Evolutionary conservation across 352 stramenopile genomes (phyloP), one percentile per base, ranked within the genome.

Genomic region (Phytophthora kernoviae): DNA sequence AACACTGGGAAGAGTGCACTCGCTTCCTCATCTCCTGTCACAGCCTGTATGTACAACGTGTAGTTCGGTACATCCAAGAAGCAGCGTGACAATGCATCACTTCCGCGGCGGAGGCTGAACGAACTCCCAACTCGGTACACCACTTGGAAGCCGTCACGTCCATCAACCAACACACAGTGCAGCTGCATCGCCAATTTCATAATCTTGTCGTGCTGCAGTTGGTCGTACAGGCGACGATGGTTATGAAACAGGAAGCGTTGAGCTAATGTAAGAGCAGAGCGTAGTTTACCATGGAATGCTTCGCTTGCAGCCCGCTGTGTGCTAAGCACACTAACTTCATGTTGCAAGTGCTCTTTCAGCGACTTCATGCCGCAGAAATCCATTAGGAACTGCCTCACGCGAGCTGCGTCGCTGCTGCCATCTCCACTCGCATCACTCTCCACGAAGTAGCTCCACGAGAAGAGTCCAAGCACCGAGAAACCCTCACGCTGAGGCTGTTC

Each of bases 211-310:
- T 87, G 75, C 9, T 75, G 39, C 17, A 93, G 43, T 11, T 61
- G 47, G 5, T 74, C 67, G 49, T 91, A 91, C 27, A 62, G 22
- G 6, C 39, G 36, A 0, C 57, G 63, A 22, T 93, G 65, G 5
- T 70, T 71, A 22, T 85, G 65, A 18, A 79, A 84, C 17, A 93
- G 52, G 21, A 83, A 69, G 1, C 84, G 79, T 54, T 93, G 84
- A 1, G 68, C 72, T 14, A 91, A 15, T 14, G 43, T 52, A 9
- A 91, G 59, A 2, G 65, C 69, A 14, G 50, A 70, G 41, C 32
- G 64, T 34, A 69, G 53, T 26, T 56, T 73, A 17, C 30, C 33
- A 48, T 59, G 59, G 33, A 87, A 73, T 20, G 47, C 56, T 2
- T 47, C 33, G 18, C 72, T 78, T 14, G 70, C 67, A 15, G 33